Evolutionary conservation across 495 filamentous ascomycete species (phyloP).

Genomic region (Penicillium longicatenatum): DNA sequence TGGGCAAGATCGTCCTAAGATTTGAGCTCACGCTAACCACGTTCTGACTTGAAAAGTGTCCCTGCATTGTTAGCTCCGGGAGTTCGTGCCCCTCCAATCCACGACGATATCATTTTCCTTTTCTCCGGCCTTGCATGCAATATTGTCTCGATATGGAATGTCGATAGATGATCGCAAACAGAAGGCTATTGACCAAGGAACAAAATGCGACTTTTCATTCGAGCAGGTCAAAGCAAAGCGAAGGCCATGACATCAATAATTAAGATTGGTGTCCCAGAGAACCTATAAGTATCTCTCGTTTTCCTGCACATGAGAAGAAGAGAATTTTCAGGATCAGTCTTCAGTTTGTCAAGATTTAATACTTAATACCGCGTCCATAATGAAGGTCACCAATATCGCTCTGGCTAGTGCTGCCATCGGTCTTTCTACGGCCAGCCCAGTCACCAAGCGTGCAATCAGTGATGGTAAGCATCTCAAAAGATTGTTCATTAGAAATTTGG

Average conservation of each 20-base stretch:
- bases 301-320: background rate
- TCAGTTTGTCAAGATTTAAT: background rate
- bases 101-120: background rate
- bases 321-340: background rate
- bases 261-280: background rate
- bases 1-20: background rate
- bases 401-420: slow-evolving; percentile 11
- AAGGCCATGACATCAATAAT: background rate
- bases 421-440: slow-evolving; percentile 16
- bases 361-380: background rate
- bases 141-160: background rate
- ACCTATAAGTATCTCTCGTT: background rate
- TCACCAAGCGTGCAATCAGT: slow-evolving; percentile 18
- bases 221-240: background rate
- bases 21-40: background rate
- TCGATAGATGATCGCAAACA: background rate
- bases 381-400: slow-evolving; percentile 18
- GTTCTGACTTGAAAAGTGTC: background rate
- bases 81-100: background rate
- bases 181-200: background rate
- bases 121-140: background rate
- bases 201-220: background rate
- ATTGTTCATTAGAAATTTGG: background rate
- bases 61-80: slow-evolving; percentile 1
- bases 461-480: slow-evolving; percentile 3